Evolutionary conservation across 2,329 filamentous ascomycete genomes (phyloP), one percentile per base, ranked within the genome.

Genomic region (Monosporascus sp.): DNA sequence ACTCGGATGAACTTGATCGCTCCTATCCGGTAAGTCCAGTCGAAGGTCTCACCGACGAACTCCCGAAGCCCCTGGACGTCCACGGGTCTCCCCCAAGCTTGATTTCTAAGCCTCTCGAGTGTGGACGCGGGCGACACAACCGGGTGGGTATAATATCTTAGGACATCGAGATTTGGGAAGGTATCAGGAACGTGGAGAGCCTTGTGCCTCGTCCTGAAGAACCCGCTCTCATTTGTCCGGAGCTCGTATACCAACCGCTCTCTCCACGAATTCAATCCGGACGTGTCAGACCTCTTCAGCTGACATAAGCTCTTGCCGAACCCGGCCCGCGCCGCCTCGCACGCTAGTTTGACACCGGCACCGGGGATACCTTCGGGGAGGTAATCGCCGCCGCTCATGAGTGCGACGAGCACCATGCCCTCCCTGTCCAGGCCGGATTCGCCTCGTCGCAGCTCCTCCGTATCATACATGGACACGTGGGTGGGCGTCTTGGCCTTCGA

Each of bases 311-410:
- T 82, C 54, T 78, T 82, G 2, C 93, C 94, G 69, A 93, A 97
- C 0, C 92, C 91, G 50, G 91, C 94, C 63, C 84, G 84, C 36
- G 92, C 92, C 51, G 94, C 95, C 67, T 97, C 91, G 60, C 89
- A 94, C 0, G 94, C 93, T 11, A 92, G 78, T 66, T 93, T 96
- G 48, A 91, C 84, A 2, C 94, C 94, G 62, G 92, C 96, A 4
- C 90, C 88, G 0, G 89, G 85, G 17, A 99, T 87, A 0, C 94
- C 94, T 52, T 91, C 89, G 0, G 92, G 90, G 0, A 93, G 77
- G 63, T 99, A 99, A 70, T 99, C 94, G 7, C 94, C 94, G 7
- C 94, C 94, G 61, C 92, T 97, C 82, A 99, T 91, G 57, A 99
- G 75, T 1, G 94, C 94, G 20, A 97, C 88, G 14, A 99, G 74